Conservation (phyloP, 2,329 filamentous ascomycete genomes). For the Phoma sp. region DNA sequence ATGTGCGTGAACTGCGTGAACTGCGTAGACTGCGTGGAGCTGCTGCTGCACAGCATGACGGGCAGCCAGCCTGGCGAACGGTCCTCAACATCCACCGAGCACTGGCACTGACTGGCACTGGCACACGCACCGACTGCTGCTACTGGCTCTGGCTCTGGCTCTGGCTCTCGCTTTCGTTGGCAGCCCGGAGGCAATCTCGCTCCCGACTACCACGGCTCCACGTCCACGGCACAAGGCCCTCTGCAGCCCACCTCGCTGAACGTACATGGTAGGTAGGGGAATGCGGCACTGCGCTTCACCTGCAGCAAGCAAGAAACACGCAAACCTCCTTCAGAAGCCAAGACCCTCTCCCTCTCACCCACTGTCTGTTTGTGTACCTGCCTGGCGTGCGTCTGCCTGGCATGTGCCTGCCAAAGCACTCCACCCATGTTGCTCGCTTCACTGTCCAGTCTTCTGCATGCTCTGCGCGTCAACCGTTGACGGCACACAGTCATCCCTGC, state of each 20-base stretch:
- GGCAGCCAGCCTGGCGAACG: neutral
- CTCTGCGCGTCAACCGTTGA: neutral
- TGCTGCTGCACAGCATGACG: neutral
- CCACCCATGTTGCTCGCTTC: slow-evolving; percentile 1
- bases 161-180: neutral
- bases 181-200: neutral
- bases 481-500: slow-evolving; percentile 12
- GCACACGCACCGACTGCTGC: no score
- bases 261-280: neutral
- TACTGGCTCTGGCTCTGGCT: neutral
- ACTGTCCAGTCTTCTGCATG: neutral
- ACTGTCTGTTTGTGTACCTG: no score
- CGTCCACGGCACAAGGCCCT: slow-evolving; percentile 2
- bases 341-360: neutral
- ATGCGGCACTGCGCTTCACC: neutral
- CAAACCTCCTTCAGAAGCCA: neutral
- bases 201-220: neutral
- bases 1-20: no score
- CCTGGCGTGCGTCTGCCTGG: no score
- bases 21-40: neutral
- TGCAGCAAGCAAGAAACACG: neutral
- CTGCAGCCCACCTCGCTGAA: neutral
- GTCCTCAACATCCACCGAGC: no score
- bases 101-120: neutral
- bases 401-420: no score